phyloP scores from a whole-genome alignment of 257 asterid genomes.

The Gentiana dahurica region DNA sequence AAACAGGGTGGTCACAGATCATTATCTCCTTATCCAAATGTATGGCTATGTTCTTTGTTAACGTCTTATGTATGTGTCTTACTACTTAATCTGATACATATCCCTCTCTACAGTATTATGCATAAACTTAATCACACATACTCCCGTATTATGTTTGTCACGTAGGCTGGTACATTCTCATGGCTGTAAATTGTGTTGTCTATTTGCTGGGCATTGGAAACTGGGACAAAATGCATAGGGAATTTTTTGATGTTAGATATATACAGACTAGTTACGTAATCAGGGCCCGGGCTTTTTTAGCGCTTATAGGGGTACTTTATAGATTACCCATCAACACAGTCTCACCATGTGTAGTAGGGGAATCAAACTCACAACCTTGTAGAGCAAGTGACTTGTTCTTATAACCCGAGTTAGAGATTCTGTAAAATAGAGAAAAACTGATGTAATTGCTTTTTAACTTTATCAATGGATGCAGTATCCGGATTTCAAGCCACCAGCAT shows the following conservation, averaged over 20 bases:
- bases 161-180: neutral
- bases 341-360: too few relatives aligned
- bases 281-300: too few relatives aligned
- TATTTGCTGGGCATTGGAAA: too few relatives aligned
- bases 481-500: slow-evolving; percentile 80
- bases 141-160: neutral
- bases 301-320: too few relatives aligned
- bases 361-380: too few relatives aligned
- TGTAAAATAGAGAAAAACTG: neutral
- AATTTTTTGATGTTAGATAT: too few relatives aligned
- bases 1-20: slow-evolving; percentile 26
- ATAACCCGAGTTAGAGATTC: slow-evolving; percentile 8
- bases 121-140: too few relatives aligned
- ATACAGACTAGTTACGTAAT: too few relatives aligned
- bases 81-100: neutral
- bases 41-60: slow-evolving; percentile 23
- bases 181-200: neutral
- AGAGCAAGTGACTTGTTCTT: neutral
- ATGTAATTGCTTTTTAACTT: too few relatives aligned
- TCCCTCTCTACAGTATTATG: neutral
- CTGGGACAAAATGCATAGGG: too few relatives aligned
- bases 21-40: slow-evolving; percentile 73
- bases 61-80: too few relatives aligned
- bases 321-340: too few relatives aligned
- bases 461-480: slow-evolving; percentile 49